phyloP scores from a whole-genome alignment of 2,329 filamentous ascomycete species.

The Alternaria atra region DNA sequence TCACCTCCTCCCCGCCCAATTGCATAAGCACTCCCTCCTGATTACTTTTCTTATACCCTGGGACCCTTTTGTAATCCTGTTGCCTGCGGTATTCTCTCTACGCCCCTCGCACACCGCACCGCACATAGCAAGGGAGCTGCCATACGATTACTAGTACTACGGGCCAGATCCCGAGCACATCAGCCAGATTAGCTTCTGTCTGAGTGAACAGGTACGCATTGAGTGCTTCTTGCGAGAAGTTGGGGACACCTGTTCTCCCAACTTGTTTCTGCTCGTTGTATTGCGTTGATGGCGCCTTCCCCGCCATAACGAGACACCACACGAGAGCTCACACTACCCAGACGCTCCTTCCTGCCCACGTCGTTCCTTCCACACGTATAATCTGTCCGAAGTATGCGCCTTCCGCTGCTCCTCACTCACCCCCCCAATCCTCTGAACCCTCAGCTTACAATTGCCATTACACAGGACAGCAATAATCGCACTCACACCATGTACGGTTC shows the following conservation, averaged over 20 bases:
- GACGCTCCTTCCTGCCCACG: slow-evolving; percentile 30
- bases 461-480: slow-evolving; percentile 11
- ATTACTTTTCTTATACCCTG: slow-evolving; percentile 23
- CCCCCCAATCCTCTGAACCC: slow-evolving; percentile 4
- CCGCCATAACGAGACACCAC: slow-evolving; percentile 13
- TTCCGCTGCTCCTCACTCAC: background rate
- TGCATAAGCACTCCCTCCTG: slow-evolving; percentile 24
- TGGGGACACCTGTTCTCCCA: slow-evolving; percentile 1
- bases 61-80: slow-evolving; percentile 18
- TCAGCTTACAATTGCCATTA: slow-evolving; percentile 22
- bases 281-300: slow-evolving; percentile 15
- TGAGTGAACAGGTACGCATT: slow-evolving; percentile 30
- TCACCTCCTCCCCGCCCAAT: slow-evolving; percentile 31
- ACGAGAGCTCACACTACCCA: slow-evolving; percentile 30
- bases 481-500: slow-evolving; percentile 75
- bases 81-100: slow-evolving; percentile 22
- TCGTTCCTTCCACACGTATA: slow-evolving; percentile 29
- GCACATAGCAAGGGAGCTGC: slow-evolving; percentile 47
- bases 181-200: slow-evolving; percentile 51
- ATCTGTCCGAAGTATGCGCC: slow-evolving; percentile 28
- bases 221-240: slow-evolving; percentile 27
- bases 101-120: slow-evolving; percentile 23
- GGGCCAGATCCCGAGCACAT: slow-evolving; percentile 41
- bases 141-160: slow-evolving; percentile 35
- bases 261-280: background rate